Evolutionary conservation across 768 basidiomycete genomes (phyloP).

Genomic region (Terana coerulea): DNA sequence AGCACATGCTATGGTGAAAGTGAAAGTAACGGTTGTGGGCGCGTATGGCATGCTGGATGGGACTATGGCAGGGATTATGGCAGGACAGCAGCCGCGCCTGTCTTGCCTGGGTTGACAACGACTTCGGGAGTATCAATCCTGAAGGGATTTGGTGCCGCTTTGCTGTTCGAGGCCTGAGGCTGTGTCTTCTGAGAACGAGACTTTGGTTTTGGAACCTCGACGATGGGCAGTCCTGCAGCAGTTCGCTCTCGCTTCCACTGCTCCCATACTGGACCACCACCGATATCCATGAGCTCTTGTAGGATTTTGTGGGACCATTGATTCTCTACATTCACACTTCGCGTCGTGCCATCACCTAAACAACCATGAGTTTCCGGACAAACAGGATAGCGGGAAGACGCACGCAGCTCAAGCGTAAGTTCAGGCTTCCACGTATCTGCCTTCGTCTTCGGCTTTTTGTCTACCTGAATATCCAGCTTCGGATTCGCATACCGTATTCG

Average conservation of each 20-base stretch:
- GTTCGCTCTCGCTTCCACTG: constrained; percentile 46
- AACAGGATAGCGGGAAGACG: no score
- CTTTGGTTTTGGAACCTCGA: constrained; percentile 23
- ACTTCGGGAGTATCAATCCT: constrained; percentile 4
- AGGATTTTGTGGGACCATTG: constrained; percentile 70
- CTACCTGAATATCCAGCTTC: constrained; percentile 53
- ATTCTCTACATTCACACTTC: constrained; percentile 51
- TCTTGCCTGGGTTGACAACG: constrained; percentile 27
- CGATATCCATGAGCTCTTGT: constrained; percentile 65
- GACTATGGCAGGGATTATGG: constrained; percentile 22
- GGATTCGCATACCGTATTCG: constrained; percentile 79
- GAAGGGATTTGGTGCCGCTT: not conserved
- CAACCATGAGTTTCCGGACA: not conserved
- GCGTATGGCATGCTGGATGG: not conserved
- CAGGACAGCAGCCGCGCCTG: constrained; percentile 37
- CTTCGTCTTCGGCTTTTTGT: constrained; percentile 47
- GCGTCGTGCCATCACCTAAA: constrained; percentile 46
- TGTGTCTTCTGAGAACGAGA: not conserved
- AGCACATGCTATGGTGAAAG: no score
- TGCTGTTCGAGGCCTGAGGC: not conserved
- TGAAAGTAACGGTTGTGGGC: no score
- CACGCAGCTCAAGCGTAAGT: constrained; percentile 61
- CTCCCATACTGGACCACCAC: constrained; percentile 58
- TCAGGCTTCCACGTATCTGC: constrained; percentile 59
- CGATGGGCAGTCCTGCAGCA: constrained; percentile 44